Evolutionary conservation across 2,329 filamentous ascomycete species (phyloP).

Genomic region (Zymoseptoria brevis): DNA sequence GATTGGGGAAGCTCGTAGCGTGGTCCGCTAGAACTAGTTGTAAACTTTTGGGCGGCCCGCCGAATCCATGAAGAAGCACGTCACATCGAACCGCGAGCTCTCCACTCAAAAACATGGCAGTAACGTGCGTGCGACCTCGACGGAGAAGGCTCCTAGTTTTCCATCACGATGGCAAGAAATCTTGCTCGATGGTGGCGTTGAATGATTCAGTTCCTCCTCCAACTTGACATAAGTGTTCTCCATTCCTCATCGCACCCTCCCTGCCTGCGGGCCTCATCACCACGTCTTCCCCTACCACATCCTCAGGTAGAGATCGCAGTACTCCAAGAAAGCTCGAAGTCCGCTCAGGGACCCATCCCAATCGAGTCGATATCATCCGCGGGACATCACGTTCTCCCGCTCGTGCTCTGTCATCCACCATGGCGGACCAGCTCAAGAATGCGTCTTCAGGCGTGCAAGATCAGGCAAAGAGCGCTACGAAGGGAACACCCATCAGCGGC

Average conservation of each 20-base stretch:
- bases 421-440: slow-evolving; percentile 20
- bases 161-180: not conserved
- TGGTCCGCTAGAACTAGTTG: no score
- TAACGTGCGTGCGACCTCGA: not conserved
- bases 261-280: slow-evolving; percentile 1
- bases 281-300: slow-evolving; percentile 12
- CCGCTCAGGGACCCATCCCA: slow-evolving; percentile 16
- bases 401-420: slow-evolving; percentile 7
- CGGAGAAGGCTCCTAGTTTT: not conserved
- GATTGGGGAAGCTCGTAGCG: slow-evolving; percentile 1
- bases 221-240: not conserved
- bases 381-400: slow-evolving; percentile 17
- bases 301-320: slow-evolving; percentile 9
- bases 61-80: not conserved
- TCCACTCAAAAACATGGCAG: not conserved
- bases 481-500: slow-evolving; percentile 13
- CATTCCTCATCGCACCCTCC: not conserved
- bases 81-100: not conserved
- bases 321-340: slow-evolving; percentile 25
- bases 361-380: slow-evolving; percentile 17
- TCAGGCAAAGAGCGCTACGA: slow-evolving; percentile 15
- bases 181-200: not conserved
- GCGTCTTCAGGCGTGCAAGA: slow-evolving; percentile 11
- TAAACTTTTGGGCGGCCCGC: not conserved
- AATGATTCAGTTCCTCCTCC: not conserved